Conservation (phyloP, 345 rosid genomes). For the Gossypium australe region DNA sequence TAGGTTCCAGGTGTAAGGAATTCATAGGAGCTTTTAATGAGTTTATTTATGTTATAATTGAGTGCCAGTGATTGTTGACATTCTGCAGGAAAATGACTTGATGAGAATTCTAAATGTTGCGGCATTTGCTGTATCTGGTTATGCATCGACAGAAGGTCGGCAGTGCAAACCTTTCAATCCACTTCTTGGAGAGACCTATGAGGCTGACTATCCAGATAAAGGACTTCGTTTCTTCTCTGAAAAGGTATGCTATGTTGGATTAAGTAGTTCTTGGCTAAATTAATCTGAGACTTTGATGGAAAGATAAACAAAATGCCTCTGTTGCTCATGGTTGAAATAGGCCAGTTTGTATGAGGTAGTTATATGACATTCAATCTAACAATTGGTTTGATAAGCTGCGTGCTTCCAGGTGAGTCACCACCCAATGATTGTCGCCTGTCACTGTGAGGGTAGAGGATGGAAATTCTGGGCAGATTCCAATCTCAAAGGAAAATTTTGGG, state of each 20-base stretch:
- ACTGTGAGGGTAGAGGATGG: conserved; percentile 99
- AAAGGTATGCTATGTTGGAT: conserved; percentile 37
- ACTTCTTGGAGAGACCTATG: conserved; percentile 95
- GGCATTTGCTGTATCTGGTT: conserved; percentile 98
- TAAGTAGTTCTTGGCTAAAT: neutral
- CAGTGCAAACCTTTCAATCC: conserved; percentile 99
- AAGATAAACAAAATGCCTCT: neutral
- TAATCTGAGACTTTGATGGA: neutral
- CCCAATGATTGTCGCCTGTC: conserved; percentile 96
- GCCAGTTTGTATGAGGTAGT: neutral
- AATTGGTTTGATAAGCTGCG: conserved; percentile 22
- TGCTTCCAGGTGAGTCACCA: conserved; percentile 90
- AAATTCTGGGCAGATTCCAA: conserved; percentile 98
- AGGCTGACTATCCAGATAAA: conserved; percentile 98
- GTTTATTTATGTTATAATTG: neutral
- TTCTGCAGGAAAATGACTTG: conserved; percentile 82
- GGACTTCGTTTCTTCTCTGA: conserved; percentile 95
- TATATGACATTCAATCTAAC: conserved; percentile 9
- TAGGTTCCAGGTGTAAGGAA: neutral
- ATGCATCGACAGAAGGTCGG: conserved; percentile 97
- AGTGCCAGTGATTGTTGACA: conserved; percentile 22
- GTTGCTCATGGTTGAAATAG: neutral
- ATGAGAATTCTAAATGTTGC: conserved; percentile 92
- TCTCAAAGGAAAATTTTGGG: conserved; percentile 99
- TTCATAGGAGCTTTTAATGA: neutral